Base-by-base conservation (phyloP, 2,329 filamentous ascomycete species). In the Aureobasidium namibiae region DNA sequence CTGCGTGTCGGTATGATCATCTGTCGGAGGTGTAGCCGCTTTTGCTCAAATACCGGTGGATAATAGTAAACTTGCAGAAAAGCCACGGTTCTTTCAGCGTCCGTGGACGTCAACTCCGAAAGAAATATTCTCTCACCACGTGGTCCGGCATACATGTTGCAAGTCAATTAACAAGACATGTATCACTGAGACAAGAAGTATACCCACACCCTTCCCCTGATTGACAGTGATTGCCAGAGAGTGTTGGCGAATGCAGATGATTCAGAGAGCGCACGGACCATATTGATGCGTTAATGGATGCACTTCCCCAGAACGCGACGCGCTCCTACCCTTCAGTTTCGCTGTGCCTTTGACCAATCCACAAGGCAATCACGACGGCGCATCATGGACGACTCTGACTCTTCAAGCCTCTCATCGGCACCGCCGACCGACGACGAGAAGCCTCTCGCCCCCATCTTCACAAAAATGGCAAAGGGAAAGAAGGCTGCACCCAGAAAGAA, bases 351-450 rank as follows among this genome's bases (percentile, higher is more conserved):
- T 39, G 42, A 57, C 34, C 13, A 48, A 46, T 46, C 39, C 7
- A 8, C 41, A 36, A 46, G 18, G 39, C 53, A 57, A 23, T 16
- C 26, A 48, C 6, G 42, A 50, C 39, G 18, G 31, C 29, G 24
- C 59, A 73, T 66, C 71, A 80, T 80, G 73, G 78, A 77, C 62
- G 82, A 82, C 67, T 80, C 79, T 41, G 82, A 83, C 61, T 78
- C 80, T 41, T 81, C 80, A 26, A 79, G 78, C 24, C 74, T 85
- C 50, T 85, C 82, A 34, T 83, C 82, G 50, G 78, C 80, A 48
- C 80, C 81, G 14, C 78, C 81, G 23, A 79, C 78, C 41, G 82
- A 85, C 65, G 82, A 86, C 67, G 83, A 85, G 42, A 60, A 70
- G 42, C 63, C 69, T 57, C 65, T 72, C 21, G 70, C 70, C 53